Evolutionary conservation across 805 yeast genomes (phyloP), one percentile per base, ranked within the genome.

Genomic region (Candida cerambycidarum): DNA sequence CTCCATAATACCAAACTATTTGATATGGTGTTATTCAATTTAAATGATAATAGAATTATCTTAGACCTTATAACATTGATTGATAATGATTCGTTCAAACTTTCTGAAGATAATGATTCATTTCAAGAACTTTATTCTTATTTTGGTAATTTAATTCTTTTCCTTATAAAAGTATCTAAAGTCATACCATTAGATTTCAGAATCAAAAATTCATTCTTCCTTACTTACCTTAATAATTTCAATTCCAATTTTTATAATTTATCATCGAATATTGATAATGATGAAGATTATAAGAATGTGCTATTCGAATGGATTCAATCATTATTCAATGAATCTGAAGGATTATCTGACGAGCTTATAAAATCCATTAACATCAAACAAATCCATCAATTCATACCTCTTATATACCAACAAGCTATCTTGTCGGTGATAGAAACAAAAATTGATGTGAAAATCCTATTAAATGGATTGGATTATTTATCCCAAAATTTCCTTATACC

Each of bases 401-500:
- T 78, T 3, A 78, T 92, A 19, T 79, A 88, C 54, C 81, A 80
- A 47, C 90, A 88, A 56, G 83, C 88, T 0, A 69, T 87, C 10
- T 58, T 73, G 12, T 86, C 95, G 0, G 70, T 79, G 38, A 73
- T 75, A 16, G 61, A 73, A 17, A 79, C 77, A 1, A 62, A 78
- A 11, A 69, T 87, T 3, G 83, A 80, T 49, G 58, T 74, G 8
- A 82, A 81, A 3, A 75, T 80, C 4, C 67, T 89, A 31, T 74
- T 73, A 37, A 86, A 85, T 43, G 97, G 97, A 0, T 68, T 92
- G 27, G 97, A 90, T 55, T 89, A 90, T 55, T 85, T 92, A 51
- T 69, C 85, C 34, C 96, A 90, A 54, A 85, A 88, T 2, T 85
- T 87, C 48, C 68, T 92, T 50, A 69, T 85, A 1, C 59, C 77